These are phyloP conservation scores for Leccinum solheimii DNA, from an alignment of 1,284 basidiomycete genomes.

Conservation along the genomic window DNA sequence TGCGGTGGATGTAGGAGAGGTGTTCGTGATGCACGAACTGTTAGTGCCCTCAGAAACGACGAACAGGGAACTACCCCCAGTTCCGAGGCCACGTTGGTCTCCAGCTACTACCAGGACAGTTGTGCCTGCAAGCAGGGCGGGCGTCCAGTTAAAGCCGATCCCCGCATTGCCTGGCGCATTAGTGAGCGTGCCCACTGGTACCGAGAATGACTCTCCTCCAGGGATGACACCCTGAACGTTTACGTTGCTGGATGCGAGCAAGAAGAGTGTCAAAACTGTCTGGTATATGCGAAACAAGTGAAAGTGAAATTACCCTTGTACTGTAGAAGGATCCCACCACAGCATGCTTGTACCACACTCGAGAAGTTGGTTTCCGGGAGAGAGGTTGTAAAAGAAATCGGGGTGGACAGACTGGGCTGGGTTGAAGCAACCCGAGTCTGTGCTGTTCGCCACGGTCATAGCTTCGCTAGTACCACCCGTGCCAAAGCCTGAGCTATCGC, in stretches of 20 bases:
- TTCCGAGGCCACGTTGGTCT: conserved; percentile 61
- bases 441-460: conserved; percentile 51
- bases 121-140: conserved; percentile 60
- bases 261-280: neutral
- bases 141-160: conserved; percentile 68
- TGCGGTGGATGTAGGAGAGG: conserved; percentile 72
- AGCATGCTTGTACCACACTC: conserved; percentile 61
- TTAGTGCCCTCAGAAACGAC: conserved; percentile 52
- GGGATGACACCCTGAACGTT: conserved; percentile 74
- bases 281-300: neutral
- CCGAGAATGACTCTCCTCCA: conserved; percentile 69
- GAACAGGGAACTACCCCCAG: conserved; percentile 61
- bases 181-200: conserved; percentile 51
- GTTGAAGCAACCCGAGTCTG: conserved; percentile 1
- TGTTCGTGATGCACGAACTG: conserved; percentile 52
- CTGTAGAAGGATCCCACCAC: conserved; percentile 55
- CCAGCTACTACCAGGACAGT: conserved; percentile 66
- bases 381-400: conserved; percentile 33
- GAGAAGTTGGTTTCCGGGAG: conserved; percentile 57
- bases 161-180: conserved; percentile 43
- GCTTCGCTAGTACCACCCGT: conserved; percentile 71
- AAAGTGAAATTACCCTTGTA: conserved; percentile 52
- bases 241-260: conserved; percentile 42
- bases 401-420: no score
- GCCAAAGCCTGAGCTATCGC: conserved; percentile 50